Percentiles rank a stretch among this genome's conserved stretches.
These are phyloP conservation scores for Cryptosporidium viatorum DNA, from an alignment of 169 alveolate species.

Conservation along the genomic window DNA sequence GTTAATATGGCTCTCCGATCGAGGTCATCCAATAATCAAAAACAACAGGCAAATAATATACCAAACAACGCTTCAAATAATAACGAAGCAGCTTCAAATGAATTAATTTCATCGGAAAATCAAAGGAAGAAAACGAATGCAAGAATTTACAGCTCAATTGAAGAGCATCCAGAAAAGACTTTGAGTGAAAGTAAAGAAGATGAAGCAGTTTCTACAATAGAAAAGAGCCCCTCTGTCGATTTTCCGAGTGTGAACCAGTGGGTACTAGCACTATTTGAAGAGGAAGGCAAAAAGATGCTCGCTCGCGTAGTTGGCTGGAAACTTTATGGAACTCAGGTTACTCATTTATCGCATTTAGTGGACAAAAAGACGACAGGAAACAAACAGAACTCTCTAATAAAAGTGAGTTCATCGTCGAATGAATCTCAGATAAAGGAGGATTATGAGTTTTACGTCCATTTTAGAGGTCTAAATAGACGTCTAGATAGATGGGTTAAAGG, in stretches of 20 bases:
- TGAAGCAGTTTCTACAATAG: not conserved
- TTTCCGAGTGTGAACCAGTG: slow-evolving; percentile 66
- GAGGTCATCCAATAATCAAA: not conserved
- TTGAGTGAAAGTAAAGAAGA: not conserved
- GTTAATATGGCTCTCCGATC: not conserved
- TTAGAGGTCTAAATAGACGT: slow-evolving; percentile 88
- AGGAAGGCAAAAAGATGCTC: slow-evolving; percentile 18
- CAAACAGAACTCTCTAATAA: not conserved
- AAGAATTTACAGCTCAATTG: slow-evolving; percentile 6
- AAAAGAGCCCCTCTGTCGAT: not conserved
- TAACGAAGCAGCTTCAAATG: not conserved
- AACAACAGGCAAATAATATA: not conserved
- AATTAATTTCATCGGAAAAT: not conserved
- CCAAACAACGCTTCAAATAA: not conserved
- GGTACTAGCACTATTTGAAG: slow-evolving; percentile 67
- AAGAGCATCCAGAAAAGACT: not conserved
- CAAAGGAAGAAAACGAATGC: not conserved
- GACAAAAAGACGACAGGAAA: slow-evolving; percentile 26
- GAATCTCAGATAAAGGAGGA: slow-evolving; percentile 75
- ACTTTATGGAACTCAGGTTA: slow-evolving; percentile 42
- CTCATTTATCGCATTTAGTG: slow-evolving; percentile 56
- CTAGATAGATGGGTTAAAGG: slow-evolving; percentile 90
- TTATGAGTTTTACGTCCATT: slow-evolving; percentile 90
- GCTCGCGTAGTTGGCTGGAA: slow-evolving; percentile 73
- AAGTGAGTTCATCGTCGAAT: slow-evolving; percentile 17